Evolutionary conservation across 2,329 filamentous ascomycete species (phyloP).

Genomic region (Xylariaceae sp.): DNA sequence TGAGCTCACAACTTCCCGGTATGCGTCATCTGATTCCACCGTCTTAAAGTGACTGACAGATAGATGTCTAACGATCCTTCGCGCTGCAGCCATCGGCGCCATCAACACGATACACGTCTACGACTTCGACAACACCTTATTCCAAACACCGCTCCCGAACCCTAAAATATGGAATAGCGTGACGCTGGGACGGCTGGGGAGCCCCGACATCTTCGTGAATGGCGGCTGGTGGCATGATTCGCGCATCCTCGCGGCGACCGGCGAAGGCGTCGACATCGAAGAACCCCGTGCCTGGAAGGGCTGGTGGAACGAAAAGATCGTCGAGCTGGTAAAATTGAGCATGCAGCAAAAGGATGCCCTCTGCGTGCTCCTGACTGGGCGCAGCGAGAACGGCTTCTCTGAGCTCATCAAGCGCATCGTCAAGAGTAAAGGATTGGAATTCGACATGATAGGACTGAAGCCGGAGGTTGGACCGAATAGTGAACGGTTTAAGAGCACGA

Average conservation of each 20-base stretch:
- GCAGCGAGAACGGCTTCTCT: conserved; percentile 70
- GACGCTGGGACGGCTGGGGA: conserved; percentile 71
- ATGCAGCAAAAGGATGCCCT: conserved; percentile 80
- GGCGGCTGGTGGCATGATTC: conserved; percentile 98
- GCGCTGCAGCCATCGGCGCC: conserved; percentile 48
- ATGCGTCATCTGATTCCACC: conserved; percentile 5
- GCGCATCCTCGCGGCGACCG: conserved; percentile 78
- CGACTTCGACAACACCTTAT: conserved; percentile 97
- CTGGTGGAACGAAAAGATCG: conserved; percentile 95
- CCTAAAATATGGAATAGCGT: conserved; percentile 75
- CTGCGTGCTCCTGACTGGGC: conserved; percentile 80
- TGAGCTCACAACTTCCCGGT: conserved; percentile 67
- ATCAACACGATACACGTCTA: conserved; percentile 86
- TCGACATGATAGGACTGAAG: conserved; percentile 85
- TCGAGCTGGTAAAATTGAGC: conserved; percentile 71
- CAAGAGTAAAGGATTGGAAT: conserved; percentile 69
- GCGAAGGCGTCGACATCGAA: conserved; percentile 74
- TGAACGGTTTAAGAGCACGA: conserved; percentile 73
- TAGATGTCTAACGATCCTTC: conserved; percentile 10
- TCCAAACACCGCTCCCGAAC: conserved; percentile 86
- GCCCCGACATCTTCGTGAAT: conserved; percentile 68
- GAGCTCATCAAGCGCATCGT: conserved; percentile 78
- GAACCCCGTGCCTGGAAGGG: conserved; percentile 80
- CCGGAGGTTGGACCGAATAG: conserved; percentile 74
- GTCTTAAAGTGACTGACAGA: background rate